Conservation (phyloP, 306 rosid species). For the Cicer arietinum region DNA sequence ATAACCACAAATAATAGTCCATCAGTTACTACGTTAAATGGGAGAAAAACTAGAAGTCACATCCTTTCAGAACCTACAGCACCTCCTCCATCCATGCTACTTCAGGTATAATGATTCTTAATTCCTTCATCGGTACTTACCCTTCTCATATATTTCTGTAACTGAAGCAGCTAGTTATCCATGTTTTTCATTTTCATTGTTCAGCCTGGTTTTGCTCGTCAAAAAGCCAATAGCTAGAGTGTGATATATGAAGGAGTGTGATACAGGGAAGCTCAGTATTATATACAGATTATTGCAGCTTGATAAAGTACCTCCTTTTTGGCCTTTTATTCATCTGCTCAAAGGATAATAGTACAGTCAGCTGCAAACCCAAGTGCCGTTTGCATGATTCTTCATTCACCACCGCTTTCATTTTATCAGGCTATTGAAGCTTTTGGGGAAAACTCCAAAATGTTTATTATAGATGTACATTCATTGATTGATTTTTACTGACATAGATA, state of each 20-base stretch:
- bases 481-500: slow-evolving; percentile 15
- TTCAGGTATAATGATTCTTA: slow-evolving; percentile 66
- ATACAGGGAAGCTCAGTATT: slow-evolving; percentile 38
- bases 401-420: slow-evolving; percentile 6
- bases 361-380: slow-evolving; percentile 37
- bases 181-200: slow-evolving; percentile 47
- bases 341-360: slow-evolving; percentile 40
- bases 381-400: slow-evolving; percentile 31
- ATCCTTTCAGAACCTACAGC: slow-evolving; percentile 66
- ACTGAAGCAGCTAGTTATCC: slow-evolving; percentile 49
- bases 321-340: slow-evolving; percentile 38
- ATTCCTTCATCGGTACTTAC: slow-evolving; percentile 24
- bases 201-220: slow-evolving; percentile 97
- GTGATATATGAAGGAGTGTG: slow-evolving; percentile 40
- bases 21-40: slow-evolving; percentile 71
- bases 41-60: slow-evolving; percentile 91
- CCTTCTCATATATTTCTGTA: slow-evolving; percentile 30
- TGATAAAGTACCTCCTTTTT: slow-evolving; percentile 40
- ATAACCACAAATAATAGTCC: slow-evolving; percentile 87
- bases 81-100: slow-evolving; percentile 91
- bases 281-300: slow-evolving; percentile 29
- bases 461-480: slow-evolving; percentile 42
- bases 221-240: slow-evolving; percentile 61
- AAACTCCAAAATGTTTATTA: slow-evolving; percentile 24
- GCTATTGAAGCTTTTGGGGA: slow-evolving; percentile 19